phyloP scores from a whole-genome alignment of 2,329 filamentous ascomycete species.

The Zymoseptoria brevis region DNA sequence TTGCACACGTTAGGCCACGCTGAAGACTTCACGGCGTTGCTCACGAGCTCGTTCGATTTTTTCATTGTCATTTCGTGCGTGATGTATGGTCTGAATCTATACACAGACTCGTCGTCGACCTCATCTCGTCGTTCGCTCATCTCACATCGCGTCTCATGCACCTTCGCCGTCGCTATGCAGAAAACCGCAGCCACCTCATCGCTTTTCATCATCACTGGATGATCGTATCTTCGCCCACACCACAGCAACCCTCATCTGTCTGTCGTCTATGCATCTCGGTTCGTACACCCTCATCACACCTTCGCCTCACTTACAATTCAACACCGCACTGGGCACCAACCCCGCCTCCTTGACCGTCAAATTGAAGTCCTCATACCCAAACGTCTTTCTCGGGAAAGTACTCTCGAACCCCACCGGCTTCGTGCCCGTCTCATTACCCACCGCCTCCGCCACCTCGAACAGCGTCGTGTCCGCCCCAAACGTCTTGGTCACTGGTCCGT shows the following conservation, averaged over 20 bases:
- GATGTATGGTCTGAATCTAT: not conserved
- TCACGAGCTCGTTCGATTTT: not conserved
- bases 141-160: not conserved
- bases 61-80: not conserved
- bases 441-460: slow-evolving; percentile 76
- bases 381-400: slow-evolving; percentile 82
- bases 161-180: not conserved
- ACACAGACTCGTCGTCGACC: not conserved
- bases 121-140: not conserved
- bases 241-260: not conserved
- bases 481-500: slow-evolving; percentile 76
- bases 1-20: too few species aligned
- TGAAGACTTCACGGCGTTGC: not conserved
- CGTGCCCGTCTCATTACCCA: slow-evolving; percentile 63
- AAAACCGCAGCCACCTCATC: not conserved
- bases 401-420: slow-evolving; percentile 70
- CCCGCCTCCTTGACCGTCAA: slow-evolving; percentile 90
- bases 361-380: slow-evolving; percentile 63
- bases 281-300: not conserved
- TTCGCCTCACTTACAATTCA: slow-evolving; percentile 33
- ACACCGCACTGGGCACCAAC: slow-evolving; percentile 78
- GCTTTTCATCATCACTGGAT: too few species aligned
- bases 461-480: slow-evolving; percentile 83
- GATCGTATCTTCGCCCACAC: too few species aligned
- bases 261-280: not conserved